These are phyloP conservation scores for Aureobasidium mangrovei DNA, from an alignment of 2,329 filamentous ascomycete genomes.

Conservation along the genomic window DNA sequence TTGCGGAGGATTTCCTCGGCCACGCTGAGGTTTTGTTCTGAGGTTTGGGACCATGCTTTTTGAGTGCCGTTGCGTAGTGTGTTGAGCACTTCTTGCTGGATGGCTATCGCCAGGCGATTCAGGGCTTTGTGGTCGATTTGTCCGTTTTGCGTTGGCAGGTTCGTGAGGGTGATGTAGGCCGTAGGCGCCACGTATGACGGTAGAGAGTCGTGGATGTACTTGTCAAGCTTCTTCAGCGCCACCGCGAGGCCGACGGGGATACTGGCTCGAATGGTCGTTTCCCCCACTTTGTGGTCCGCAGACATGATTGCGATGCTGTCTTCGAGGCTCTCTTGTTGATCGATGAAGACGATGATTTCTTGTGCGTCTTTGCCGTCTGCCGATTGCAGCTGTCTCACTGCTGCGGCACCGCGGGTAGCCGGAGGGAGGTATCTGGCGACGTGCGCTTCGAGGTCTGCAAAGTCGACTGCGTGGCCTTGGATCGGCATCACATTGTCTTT, in stretches of 20 bases:
- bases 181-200: slow-evolving; percentile 42
- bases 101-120: slow-evolving; percentile 24
- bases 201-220: slow-evolving; percentile 35
- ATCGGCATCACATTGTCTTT: slow-evolving; percentile 20
- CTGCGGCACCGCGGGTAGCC: slow-evolving; percentile 21
- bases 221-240: slow-evolving; percentile 35
- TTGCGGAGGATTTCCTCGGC: slow-evolving; percentile 34
- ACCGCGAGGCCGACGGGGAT: slow-evolving; percentile 27
- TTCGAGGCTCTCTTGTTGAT: slow-evolving; percentile 23
- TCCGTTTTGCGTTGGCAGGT: slow-evolving; percentile 25
- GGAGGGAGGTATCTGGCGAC: slow-evolving; percentile 30
- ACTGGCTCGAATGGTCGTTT: slow-evolving; percentile 14
- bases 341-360: slow-evolving; percentile 28
- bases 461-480: slow-evolving; percentile 33
- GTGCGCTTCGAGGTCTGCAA: slow-evolving; percentile 33
- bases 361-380: slow-evolving; percentile 6
- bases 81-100: slow-evolving; percentile 19
- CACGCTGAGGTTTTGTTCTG: slow-evolving; percentile 26
- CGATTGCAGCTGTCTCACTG: slow-evolving; percentile 19
- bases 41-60: slow-evolving; percentile 28
- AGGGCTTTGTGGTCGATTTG: slow-evolving; percentile 29
- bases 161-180: slow-evolving; percentile 35
- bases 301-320: slow-evolving; percentile 24
- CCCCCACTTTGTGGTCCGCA: slow-evolving; percentile 19
- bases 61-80: slow-evolving; percentile 19